A percentile compares a stretch with the other conserved stretches of the same genome.
Evolutionary conservation across 2,329 filamentous ascomycete genomes (phyloP).

Genomic region (Arthrobotrys megalospora): DNA sequence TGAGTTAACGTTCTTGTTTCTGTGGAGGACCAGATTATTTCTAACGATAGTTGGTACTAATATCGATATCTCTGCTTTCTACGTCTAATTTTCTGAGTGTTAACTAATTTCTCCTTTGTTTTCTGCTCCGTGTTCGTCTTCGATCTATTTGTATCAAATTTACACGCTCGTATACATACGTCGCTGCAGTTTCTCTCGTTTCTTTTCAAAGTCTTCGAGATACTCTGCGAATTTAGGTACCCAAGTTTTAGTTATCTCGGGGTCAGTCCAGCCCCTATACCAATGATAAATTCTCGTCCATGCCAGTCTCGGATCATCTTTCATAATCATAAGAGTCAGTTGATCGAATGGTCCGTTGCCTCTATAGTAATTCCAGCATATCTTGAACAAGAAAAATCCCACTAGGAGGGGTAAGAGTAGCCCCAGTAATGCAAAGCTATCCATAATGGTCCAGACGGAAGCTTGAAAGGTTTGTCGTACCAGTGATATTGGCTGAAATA

Average conservation of each 20-base stretch:
- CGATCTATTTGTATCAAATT: too few relatives aligned
- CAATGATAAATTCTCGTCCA: neutral
- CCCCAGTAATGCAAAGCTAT: too few relatives aligned
- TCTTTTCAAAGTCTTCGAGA: neutral
- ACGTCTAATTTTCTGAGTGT: too few relatives aligned
- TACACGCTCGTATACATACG: neutral
- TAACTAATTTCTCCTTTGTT: too few relatives aligned
- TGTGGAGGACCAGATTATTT: too few relatives aligned
- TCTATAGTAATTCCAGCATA: neutral
- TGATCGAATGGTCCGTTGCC: neutral
- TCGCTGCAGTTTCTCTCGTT: too few relatives aligned
- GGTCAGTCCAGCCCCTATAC: neutral
- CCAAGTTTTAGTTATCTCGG: neutral
- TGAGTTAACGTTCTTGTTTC: neutral
- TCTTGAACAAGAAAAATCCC: neutral
- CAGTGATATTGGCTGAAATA: neutral
- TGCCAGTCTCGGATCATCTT: neutral
- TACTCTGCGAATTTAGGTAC: neutral
- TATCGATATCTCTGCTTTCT: too few relatives aligned
- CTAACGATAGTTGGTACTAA: too few relatives aligned
- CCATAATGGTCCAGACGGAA: too few relatives aligned
- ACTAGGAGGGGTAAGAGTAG: too few relatives aligned
- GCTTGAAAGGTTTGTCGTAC: too few relatives aligned
- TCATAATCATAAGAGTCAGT: neutral
- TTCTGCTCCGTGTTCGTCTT: too few relatives aligned